Evolutionary conservation across 768 basidiomycete genomes (phyloP), one percentile per base, ranked within the genome.

Genomic region (Tulasnella sp.): DNA sequence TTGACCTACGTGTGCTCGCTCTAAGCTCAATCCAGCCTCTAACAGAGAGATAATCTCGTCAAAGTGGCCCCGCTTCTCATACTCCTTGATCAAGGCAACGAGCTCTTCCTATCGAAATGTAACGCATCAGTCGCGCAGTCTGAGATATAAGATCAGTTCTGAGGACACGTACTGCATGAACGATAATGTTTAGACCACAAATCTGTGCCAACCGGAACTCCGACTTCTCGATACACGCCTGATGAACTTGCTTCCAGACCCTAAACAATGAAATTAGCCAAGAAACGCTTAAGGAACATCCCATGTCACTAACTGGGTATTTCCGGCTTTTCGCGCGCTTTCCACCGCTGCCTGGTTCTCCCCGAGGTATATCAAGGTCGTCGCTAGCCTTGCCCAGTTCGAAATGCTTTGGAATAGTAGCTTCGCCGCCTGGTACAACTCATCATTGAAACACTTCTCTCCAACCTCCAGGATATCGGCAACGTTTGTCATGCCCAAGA

Each of bases 201-300:
- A 99, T 98, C 80, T 98, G 93, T 31, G 96, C 84, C 71, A 98
- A 71, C 61, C 92, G 86, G 82, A 98, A 98, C 70, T 99, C 96
- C 56, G 79, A 75, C 76, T 98, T 98, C 75, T 96, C 94, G 59
- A 99, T 85, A 73, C 96, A 99, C 42, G 96, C 96, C 22, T 92
- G 87, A 65, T 98, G 94, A 52, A 99, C 96, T 70, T 98, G 96
- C 73, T 97, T 98, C 96, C 96, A 99, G n/a, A 98, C 96, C 73
- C 88, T 91, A 56, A 0, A 25, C 25, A 19, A 24, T 46, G 25
- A 3, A n/a, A 61, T 8, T 8, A 27, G 38, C 24, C 44, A 27
- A 62, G 46, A 68, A 53, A 30, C n/a, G 5, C 43, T 62, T 51
- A 25, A 48, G 42, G 29, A 44, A 24, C 15, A 43, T 4, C 52